Evolutionary conservation across 108 stramenopile genomes (phyloP).

Genomic region (Parietichytrium sp.): DNA sequence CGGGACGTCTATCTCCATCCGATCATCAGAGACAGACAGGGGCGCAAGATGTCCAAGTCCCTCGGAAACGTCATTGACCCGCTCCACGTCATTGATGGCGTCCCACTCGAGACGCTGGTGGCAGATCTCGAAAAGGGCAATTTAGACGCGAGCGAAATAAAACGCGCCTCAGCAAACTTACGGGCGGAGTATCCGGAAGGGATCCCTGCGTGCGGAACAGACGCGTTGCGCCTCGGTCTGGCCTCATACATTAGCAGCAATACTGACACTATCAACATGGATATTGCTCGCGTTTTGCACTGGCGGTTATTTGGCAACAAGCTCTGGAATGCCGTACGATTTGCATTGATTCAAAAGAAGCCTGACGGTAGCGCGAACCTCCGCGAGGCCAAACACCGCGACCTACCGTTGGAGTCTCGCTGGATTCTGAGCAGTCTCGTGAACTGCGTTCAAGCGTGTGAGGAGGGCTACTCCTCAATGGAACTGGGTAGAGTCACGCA

Average conservation of each 20-base stretch:
- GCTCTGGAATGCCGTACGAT: slow-evolving; percentile 93
- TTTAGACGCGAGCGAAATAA: background rate
- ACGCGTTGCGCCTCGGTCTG: slow-evolving; percentile 80
- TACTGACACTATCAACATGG: slow-evolving; percentile 72
- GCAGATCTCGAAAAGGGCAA: background rate
- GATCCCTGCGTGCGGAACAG: slow-evolving; percentile 74
- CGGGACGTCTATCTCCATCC: slow-evolving; percentile 83
- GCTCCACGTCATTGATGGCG: slow-evolving; percentile 81
- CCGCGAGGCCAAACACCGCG: slow-evolving; percentile 6
- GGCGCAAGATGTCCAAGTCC: slow-evolving; percentile 97
- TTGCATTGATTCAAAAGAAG: slow-evolving; percentile 69
- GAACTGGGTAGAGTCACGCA: slow-evolving; percentile 50
- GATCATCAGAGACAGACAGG: slow-evolving; percentile 90
- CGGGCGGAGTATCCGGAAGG: slow-evolving; percentile 33
- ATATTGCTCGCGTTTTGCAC: slow-evolving; percentile 82
- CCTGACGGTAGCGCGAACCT: slow-evolving; percentile 73
- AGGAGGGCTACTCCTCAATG: background rate
- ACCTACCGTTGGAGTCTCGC: slow-evolving; percentile 46
- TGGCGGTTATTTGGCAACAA: slow-evolving; percentile 94
- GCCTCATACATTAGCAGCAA: background rate
- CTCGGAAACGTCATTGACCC: slow-evolving; percentile 99
- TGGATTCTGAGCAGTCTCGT: slow-evolving; percentile 8
- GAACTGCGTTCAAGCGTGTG: background rate
- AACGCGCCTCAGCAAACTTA: background rate
- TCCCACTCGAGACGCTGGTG: background rate